A percentile compares a stretch with the other conserved stretches of the same genome.
Conservation (phyloP, 1,139 yeast genomes). For the Suhomyces kunorum region DNA sequence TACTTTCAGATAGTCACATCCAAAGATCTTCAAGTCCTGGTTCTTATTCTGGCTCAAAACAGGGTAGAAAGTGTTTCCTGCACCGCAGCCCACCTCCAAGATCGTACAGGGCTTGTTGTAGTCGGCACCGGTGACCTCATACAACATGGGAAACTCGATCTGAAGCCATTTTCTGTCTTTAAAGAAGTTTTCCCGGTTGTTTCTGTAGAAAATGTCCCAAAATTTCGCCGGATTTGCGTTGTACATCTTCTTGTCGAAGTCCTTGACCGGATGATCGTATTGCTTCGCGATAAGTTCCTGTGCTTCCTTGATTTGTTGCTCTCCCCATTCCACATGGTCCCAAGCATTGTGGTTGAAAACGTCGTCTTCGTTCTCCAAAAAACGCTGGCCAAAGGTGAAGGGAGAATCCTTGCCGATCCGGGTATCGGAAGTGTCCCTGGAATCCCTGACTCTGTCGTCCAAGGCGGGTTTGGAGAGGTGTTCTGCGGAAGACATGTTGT, state of each 20-base stretch:
- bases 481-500: slow-evolving; percentile 5
- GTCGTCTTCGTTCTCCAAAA: slow-evolving; percentile 66
- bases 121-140: slow-evolving; percentile 70
- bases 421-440: slow-evolving; percentile 21
- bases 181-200: slow-evolving; percentile 89
- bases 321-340: slow-evolving; percentile 98
- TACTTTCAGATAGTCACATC: slow-evolving; percentile 86
- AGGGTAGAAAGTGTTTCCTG: slow-evolving; percentile 95
- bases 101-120: slow-evolving; percentile 68
- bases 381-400: slow-evolving; percentile 88
- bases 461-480: slow-evolving; percentile 31
- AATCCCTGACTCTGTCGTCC: slow-evolving; percentile 23
- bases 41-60: slow-evolving; percentile 79
- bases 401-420: slow-evolving; percentile 86
- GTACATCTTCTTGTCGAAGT: slow-evolving; percentile 75
- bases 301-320: slow-evolving; percentile 78
- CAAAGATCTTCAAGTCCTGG: slow-evolving; percentile 70
- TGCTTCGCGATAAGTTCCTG: slow-evolving; percentile 74
- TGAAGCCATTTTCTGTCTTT: slow-evolving; percentile 96
- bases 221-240: slow-evolving; percentile 87
- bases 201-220: slow-evolving; percentile 93
- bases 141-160: slow-evolving; percentile 86
- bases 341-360: slow-evolving; percentile 96
- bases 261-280: slow-evolving; percentile 78
- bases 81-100: slow-evolving; percentile 97